Evolutionary conservation across 2,329 filamentous ascomycete species (phyloP), one percentile per base, ranked within the genome.

Genomic region (Hymenoscyphus occultus): DNA sequence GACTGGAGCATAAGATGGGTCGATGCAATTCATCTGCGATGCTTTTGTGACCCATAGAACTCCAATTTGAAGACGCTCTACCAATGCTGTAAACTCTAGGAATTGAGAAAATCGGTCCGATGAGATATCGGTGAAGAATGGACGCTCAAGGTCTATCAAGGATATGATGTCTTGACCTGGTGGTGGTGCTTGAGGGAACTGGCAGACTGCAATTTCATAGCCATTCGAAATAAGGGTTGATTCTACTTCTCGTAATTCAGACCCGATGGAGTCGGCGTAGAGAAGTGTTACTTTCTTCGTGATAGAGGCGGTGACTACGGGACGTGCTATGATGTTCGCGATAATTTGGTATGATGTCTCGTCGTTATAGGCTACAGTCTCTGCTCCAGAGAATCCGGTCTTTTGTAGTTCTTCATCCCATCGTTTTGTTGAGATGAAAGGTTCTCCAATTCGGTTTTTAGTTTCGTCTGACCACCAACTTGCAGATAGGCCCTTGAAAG

Each of bases 341-440:
- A 68, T 70, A 32, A 70, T 54, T 22, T 74, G 68, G 48, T 65
- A 71, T 5, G 70, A 68, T 14, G 62, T 39, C 16, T 69, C 66
- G 28, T 59, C 39, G 54, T 77, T 74, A 45, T 68, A 65, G 0
- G 68, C 62, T 2, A 71, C 63, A 0, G 64, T 59, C 19, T 78
- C 73, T 9, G 70, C 60, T 1, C 76, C 75, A 0, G 67, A 65
- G 60, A 79, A 79, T 4, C 77, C 78, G 19, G 70, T 66, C 6
- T 45, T 54, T 2, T 54, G 40, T 1, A 78, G 67, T 39, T 72
- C 69, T 3, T 28, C 32, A 13, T 74, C 65, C 76, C 76, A 77
- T 45, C 68, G 40, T 2, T 71, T 64, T 1, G 66, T 35, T 10
- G 57, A 39, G 4, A 77, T 61, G 56, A 71, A 74, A 5, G 75